Base-by-base conservation (phyloP, 2,329 filamentous ascomycete genomes). In the Cadophora sp. region DNA sequence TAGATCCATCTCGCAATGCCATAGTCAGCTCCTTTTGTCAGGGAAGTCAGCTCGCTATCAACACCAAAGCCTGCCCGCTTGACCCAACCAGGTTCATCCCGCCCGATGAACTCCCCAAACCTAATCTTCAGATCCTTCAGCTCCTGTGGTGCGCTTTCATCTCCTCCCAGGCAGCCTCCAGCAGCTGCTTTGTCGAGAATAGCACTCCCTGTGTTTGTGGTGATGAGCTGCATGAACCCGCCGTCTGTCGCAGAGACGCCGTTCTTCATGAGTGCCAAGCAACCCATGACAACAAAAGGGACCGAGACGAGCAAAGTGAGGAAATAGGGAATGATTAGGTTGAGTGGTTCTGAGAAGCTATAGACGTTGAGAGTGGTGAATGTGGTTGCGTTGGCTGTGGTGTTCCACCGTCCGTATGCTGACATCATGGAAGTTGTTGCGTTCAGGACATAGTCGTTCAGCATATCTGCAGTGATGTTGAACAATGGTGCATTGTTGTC, bases 241-340 rank as follows among this genome's bases (percentile, higher is more conserved):
- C 69, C 70, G 55, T 73, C 71, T 1, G 63, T 71, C 1, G 71
- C 71, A 5, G 65, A 64, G 1, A 71, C 68, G 1, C 72, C 68
- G 20, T 72, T 72, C 41, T 47, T 51, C 18, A 68, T 13, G 1
- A 73, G 63, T 0, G 72, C 66, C 2, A 67, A 2, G 33, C 24
- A 30, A 7, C 70, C 70, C 14, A 72, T 13, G 5, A 71, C 14
- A 13, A 74, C 50, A 22, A 72, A 71, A 4, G 73, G 71, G 2
- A 74, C 13, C 0, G 69, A 50, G 8, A 71, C 16, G 0, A 55
- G 3, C 0, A 73, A 59, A 1, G 59, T 67, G 16, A 74, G 22
- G 62, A 71, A 71, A 18, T 73, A 73, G n/a, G 71, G 73, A 0
- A 74, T 27, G 11, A 74, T 47, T 14, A 74, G 66, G 11, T 59